These are phyloP conservation scores for Sutorius australiensis DNA, from an alignment of 768 basidiomycete genomes.

Conservation along the genomic window DNA sequence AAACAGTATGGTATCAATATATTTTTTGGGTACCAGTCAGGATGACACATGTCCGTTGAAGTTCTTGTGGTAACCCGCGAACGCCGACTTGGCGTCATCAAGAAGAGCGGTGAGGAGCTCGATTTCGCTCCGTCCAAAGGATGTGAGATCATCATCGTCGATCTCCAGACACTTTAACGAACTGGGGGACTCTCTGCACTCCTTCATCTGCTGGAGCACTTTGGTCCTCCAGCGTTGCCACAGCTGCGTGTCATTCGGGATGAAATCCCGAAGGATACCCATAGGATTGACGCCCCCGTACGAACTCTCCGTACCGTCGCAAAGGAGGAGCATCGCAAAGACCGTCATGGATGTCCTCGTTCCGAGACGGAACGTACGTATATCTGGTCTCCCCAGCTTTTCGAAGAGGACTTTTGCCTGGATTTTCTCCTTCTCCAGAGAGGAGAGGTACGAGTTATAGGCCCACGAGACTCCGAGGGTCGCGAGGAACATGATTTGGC, in stretches of 20 bases:
- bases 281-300: constrained; percentile 6
- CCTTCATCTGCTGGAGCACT: constrained; percentile 19
- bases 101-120: constrained; percentile 17
- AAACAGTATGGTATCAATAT: not conserved
- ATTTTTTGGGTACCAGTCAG: not conserved
- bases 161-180: not conserved
- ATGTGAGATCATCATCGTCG: constrained; percentile 5
- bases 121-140: constrained; percentile 9
- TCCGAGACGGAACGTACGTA: constrained; percentile 21
- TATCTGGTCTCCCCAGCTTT: constrained; percentile 10
- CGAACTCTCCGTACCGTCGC: constrained; percentile 21
- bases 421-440: constrained; percentile 35
- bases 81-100: constrained; percentile 17
- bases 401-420: constrained; percentile 19
- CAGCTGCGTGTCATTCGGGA: constrained; percentile 23
- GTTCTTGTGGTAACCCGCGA: constrained; percentile 12
- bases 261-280: constrained; percentile 19
- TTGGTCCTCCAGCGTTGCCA: constrained; percentile 26
- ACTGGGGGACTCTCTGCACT: not conserved
- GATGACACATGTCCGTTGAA: not conserved
- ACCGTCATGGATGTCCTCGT: constrained; percentile 24
- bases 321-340: constrained; percentile 25
- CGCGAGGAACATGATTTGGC: constrained; percentile 34
- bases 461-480: constrained; percentile 33
- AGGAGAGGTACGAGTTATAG: constrained; percentile 36